Evolutionary conservation across 1,139 yeast genomes (phyloP), one percentile per base, ranked within the genome.

Genomic region (Groenewaldozyma sp.): DNA sequence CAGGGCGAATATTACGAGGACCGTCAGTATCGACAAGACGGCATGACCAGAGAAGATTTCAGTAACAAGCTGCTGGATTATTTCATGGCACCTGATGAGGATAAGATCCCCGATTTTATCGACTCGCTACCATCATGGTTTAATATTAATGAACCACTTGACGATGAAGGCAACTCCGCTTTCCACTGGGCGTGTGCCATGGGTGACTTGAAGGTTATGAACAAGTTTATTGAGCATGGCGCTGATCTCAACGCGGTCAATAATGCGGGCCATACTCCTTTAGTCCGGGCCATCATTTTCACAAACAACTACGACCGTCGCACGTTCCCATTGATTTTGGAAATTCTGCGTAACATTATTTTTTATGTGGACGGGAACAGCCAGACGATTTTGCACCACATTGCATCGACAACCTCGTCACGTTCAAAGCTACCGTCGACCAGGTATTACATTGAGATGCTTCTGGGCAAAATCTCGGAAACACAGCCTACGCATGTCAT

Each of bases 181-280:
- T 71, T 91, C 48, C 97, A 91, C 59, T 91, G 98, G 98, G 95
- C 97, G 0, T 77, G 94, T 9, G 87, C 97, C 0, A 81, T 91
- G 69, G 96, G 95, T 6, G 79, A 82, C 50, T 64, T 77, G 40
- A 74, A 74, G 33, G 71, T 88, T 58, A 76, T 87, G 38, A 83
- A 80, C 49, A 64, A 84, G 17, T 62, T 91, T 20, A 59, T 87
- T 17, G 73, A 75, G 41, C 68, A 73, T 14, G 87, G 91, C 5
- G 94, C 95, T 2, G 81, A 83, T 54, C 80, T 88, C 3, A 62
- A 81, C 33, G 78, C 76, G 10, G 78, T 82, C 17, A 91, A 87
- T 55, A 67, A 72, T 44, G 69, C 73, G 37, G 97, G 96, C 0
- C 77, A 87, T 56, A 88, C 88, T 49, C 84, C 95, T 28, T 67